Conservation (phyloP, 2,329 filamentous ascomycete species). For the Epichloe coenophiala region DNA sequence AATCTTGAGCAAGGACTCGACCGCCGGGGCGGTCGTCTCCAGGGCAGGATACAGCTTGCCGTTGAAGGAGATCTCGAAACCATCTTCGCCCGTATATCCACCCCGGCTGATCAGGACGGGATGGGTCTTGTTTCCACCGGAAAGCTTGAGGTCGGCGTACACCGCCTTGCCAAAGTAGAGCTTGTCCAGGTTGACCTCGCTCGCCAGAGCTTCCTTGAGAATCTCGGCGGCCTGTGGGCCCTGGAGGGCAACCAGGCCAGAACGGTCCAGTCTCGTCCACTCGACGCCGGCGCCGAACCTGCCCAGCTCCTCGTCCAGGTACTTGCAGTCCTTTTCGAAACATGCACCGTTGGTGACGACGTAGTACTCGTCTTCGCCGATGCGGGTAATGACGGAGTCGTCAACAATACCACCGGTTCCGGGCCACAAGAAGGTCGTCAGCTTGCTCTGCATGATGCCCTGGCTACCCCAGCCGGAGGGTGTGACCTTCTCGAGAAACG, state of each 20-base stretch:
- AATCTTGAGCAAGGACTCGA: conserved; percentile 53
- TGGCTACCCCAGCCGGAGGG: conserved; percentile 59
- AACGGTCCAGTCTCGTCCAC: conserved; percentile 58
- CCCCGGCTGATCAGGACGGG: conserved; percentile 61
- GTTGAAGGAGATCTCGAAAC: conserved; percentile 83
- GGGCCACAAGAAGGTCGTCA: conserved; percentile 73
- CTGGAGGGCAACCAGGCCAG: conserved; percentile 78
- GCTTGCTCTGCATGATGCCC: conserved; percentile 54
- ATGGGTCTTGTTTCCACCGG: conserved; percentile 30
- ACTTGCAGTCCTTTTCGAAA: conserved; percentile 73
- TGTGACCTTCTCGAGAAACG: conserved; percentile 74
- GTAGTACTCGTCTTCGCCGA: conserved; percentile 67
- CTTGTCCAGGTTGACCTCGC: conserved; percentile 42
- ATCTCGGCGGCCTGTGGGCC: conserved; percentile 65
- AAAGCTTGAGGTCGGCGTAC: conserved; percentile 50
- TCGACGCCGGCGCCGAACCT: conserved; percentile 37
- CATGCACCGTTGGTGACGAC: conserved; percentile 93
- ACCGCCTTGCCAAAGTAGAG: conserved; percentile 74
- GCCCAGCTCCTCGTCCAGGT: conserved; percentile 56
- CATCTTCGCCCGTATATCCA: conserved; percentile 95
- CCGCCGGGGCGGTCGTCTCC: conserved; percentile 37
- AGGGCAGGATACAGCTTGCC: conserved; percentile 26
- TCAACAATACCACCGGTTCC: conserved; percentile 84
- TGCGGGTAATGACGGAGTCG: conserved; percentile 77
- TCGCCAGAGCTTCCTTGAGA: conserved; percentile 47